Conservation (phyloP, 257 asterid species). For the Penstemon barbatus region DNA sequence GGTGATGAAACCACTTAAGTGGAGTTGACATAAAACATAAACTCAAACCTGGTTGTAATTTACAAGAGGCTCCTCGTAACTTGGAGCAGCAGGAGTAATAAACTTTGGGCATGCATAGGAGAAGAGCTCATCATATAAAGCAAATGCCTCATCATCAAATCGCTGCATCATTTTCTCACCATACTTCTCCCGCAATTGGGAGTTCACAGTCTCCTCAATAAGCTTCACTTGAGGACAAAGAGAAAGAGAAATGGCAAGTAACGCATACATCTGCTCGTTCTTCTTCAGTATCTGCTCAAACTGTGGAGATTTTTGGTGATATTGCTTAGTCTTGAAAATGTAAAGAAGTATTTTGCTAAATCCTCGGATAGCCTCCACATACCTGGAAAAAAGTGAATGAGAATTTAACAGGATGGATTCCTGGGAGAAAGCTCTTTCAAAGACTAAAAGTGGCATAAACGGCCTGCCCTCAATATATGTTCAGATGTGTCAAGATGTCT, state of each 20-base stretch:
- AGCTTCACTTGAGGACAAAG: conserved; percentile 90
- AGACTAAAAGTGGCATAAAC: not conserved
- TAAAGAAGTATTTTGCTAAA: conserved; percentile 82
- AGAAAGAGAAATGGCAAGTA: conserved; percentile 82
- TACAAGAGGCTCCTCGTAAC: conserved; percentile 94
- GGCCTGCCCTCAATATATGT: no score
- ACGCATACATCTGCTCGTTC: conserved; percentile 99
- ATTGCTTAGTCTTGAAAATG: conserved; percentile 87
- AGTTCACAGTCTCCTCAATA: conserved; percentile 84
- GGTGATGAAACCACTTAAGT: not conserved
- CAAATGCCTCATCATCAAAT: conserved; percentile 80
- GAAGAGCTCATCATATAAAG: conserved; percentile 90
- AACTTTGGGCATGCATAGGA: conserved; percentile 99
- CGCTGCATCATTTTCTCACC: conserved; percentile 97
- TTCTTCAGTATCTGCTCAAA: conserved; percentile 95
- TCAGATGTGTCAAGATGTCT: not conserved
- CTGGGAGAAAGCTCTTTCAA: conserved; percentile 1
- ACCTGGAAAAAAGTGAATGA: conserved; percentile 44
- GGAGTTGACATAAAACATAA: not conserved
- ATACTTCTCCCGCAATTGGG: conserved; percentile 84
- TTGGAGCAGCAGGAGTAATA: conserved; percentile 94
- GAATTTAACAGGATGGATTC: conserved; percentile 9
- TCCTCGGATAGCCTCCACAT: conserved; percentile 80
- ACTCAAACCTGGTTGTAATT: conserved; percentile 87
- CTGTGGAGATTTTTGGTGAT: conserved; percentile 92